Evolutionary conservation across 495 filamentous ascomycete genomes (phyloP).

Genomic region (Podospora australis): DNA sequence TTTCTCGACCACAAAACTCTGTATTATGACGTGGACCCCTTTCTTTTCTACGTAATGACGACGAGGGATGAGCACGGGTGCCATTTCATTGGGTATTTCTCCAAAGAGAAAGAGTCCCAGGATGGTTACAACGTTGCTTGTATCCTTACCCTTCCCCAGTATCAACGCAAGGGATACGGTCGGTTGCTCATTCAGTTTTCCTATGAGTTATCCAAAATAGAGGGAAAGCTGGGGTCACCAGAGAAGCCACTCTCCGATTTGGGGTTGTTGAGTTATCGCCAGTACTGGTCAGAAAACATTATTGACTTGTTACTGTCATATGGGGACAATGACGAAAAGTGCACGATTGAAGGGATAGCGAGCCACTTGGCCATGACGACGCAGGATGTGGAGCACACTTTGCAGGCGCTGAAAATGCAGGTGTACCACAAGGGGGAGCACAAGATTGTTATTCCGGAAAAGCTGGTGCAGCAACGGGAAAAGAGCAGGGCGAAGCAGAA

Average conservation of each 20-base stretch:
- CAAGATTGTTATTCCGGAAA: slow-evolving; percentile 77
- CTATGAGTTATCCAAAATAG: slow-evolving; percentile 93
- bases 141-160: slow-evolving; percentile 93
- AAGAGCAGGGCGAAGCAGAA: slow-evolving; percentile 65
- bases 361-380: slow-evolving; percentile 84
- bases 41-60: slow-evolving; percentile 98
- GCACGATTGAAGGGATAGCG: slow-evolving; percentile 76
- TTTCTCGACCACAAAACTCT: slow-evolving; percentile 98
- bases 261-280: slow-evolving; percentile 83
- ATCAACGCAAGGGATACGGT: slow-evolving; percentile 89
- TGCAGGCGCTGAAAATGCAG: slow-evolving; percentile 90
- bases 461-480: slow-evolving; percentile 64
- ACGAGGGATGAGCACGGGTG: slow-evolving; percentile 78
- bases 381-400: slow-evolving; percentile 85
- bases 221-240: slow-evolving; percentile 87
- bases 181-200: slow-evolving; percentile 93
- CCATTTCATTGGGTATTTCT: slow-evolving; percentile 94
- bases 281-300: slow-evolving; percentile 94
- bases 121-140: slow-evolving; percentile 97
- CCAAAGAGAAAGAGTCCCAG: slow-evolving; percentile 93
- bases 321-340: slow-evolving; percentile 54
- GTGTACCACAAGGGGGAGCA: slow-evolving; percentile 90
- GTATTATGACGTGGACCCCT: slow-evolving; percentile 99
- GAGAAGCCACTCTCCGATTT: slow-evolving; percentile 95
- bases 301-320: slow-evolving; percentile 70